Evolutionary conservation across 345 rosid genomes (phyloP), one percentile per base, ranked within the genome.

Genomic region (Hibiscus tridactylites): DNA sequence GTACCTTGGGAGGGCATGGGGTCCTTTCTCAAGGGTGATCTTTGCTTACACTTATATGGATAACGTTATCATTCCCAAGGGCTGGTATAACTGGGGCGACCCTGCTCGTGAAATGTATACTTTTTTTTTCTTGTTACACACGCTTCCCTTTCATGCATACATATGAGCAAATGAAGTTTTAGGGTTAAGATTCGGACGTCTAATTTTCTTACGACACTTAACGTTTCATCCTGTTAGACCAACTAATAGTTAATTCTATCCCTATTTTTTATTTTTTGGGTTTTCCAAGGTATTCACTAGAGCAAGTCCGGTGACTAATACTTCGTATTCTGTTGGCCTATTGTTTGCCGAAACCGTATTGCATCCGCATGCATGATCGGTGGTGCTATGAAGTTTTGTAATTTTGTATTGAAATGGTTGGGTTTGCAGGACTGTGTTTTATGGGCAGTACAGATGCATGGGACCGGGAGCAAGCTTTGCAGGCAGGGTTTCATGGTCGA

Each of bases 11-110:
- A 82, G 98, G 74, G 97, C 98, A 2, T 94, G 98, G 98, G 97
- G 98, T 31, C 92, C 98, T 15, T 94, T 94, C 76, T 94, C 98
- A 4, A 83, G 98, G 67, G 98, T 94, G 3, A 83, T 94, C 80
- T 94, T 94, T 76, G 98, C 98, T 37, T 94, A 88, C 79, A 94
- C 98, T n/a, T 87, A 89, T 50, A 91, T 91, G 98, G 98, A 94
- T 80, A 68, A 88, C 85, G 88, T 94, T 71, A 91, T 91, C 85
- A 79, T 90, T 26, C 98, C 98, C 57, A 88, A 81, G 78, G 98
- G 98, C 71, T 94, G 98, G 98, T 82, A 85, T 60, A 90, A 94
- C 17, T 94, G 98, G 98, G 98, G 95, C 1, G 97, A 94, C 80
- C 97, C 97, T 2, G 78, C 65, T 35, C 93, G 65, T 61, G 65